Base-by-base conservation (phyloP, 257 asterid genomes). In the Ophiorrhiza pumila region DNA sequence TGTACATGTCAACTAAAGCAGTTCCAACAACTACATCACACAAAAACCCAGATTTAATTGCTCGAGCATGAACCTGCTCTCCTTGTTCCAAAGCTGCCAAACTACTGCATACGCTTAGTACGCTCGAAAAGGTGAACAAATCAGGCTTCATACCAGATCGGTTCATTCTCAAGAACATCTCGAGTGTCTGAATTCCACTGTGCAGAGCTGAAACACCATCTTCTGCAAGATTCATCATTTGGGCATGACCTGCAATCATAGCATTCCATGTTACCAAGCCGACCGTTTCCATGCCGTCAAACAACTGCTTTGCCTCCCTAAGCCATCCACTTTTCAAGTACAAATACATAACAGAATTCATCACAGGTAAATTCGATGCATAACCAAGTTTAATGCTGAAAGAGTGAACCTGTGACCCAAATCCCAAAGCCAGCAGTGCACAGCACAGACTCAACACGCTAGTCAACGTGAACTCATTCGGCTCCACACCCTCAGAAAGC, bases 251-350 rank as follows among this genome's bases (percentile, higher is more conserved):
- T 3, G 96, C 96, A 81, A 93, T 88, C 95, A 91, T 88, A 25
- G 97, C 89, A 57, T 93, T 93, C 98, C 97, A 93, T 25, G 96
- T 81, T 34, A 91, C 91, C 79, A 91, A 81, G 80, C 82, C 81
- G 41, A 82, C 37, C 15, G 58, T 68, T 62, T 73, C 82, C 91
- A 90, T 87, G 68, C 86, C 87, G 65, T 88, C 87, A 64, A 93
- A 91, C 82, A 93, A 31, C 85, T 83, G 83, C 81, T 86, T 91
- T 10, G 97, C 98, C 82, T 81, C 86, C 18, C 14, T 78, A 23
- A 93, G 74, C 57, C 70, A 65, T 77, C 98, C 96, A 14, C 74
- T 78, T 81, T 90, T 91, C 84, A 89, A 81, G 86, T 89, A 93
- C 69, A 93, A 68, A 80, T 93, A 93, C 98, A 93, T 91, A 34